phyloP scores from a whole-genome alignment of 331 rosid genomes.

The Rhamnella rubrinervis region DNA sequence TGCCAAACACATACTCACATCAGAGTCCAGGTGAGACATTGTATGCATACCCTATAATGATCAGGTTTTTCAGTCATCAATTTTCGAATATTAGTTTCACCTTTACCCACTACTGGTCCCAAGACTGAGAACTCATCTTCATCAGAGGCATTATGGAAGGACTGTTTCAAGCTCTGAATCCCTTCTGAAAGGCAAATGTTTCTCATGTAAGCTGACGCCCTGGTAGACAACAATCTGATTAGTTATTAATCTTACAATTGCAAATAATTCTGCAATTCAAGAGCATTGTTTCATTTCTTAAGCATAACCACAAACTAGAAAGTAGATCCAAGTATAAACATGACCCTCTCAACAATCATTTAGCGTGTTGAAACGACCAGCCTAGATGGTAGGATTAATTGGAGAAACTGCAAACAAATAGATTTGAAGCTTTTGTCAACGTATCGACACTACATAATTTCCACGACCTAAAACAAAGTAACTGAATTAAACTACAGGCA shows the following conservation, averaged over 20 bases:
- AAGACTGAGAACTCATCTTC: conserved; percentile 19
- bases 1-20: neutral
- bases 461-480: too few relatives aligned
- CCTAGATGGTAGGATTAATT: too few relatives aligned
- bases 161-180: neutral
- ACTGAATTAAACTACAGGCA: too few relatives aligned
- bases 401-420: too few relatives aligned
- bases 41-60: conserved; percentile 13
- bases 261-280: neutral
- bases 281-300: neutral
- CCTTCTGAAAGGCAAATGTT: neutral
- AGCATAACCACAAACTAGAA: neutral
- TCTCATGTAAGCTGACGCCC: conserved; percentile 5
- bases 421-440: too few relatives aligned
- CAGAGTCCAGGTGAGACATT: neutral
- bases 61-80: conserved; percentile 33
- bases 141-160: conserved; percentile 15
- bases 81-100: neutral
- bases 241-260: neutral
- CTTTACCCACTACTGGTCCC: conserved; percentile 14
- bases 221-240: neutral
- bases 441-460: too few relatives aligned
- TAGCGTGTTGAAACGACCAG: too few relatives aligned
- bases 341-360: too few relatives aligned
- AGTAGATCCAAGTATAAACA: neutral